Evolutionary conservation across 345 rosid species (phyloP), one percentile per base, ranked within the genome.

Genomic region (Hirschfeldia incana): DNA sequence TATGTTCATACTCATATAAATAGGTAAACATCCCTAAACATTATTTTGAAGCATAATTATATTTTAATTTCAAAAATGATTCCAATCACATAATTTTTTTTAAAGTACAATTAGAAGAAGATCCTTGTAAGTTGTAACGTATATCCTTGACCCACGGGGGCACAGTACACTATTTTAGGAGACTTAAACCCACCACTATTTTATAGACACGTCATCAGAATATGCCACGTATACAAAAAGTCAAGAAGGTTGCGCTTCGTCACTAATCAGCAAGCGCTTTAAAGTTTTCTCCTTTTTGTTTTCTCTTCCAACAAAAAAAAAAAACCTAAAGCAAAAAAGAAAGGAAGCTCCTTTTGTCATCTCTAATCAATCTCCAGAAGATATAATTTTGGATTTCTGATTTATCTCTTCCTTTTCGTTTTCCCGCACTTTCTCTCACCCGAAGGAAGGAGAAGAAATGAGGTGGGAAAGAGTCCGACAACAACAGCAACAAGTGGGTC

Each of bases 381-480:
- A 74, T 9, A 49, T 53, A 39, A 60, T 29, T 63, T 65, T 27
- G 73, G 79, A 9, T 17, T 67, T 63, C 29, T 9, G 76, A 70
- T 75, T 8, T 57, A 16, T 61, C 71, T 61, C 67, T 2, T 36
- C 42, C 42, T 4, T 74, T 60, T 44, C 77, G 72, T 70, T 85
- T 82, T 83, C 82, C 74, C 77, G 69, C 80, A 82, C 75, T 77
- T 76, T 83, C 84, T 74, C 85, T 68, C 49, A 29, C 32, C 21
- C 44, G 66, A 44, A 21, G 39, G 61, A 78, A 75, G 76, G 79
- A 67, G 26, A 80, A 51, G 13, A 73, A 86, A 91, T 92, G 97
- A 88, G 92, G 85, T 93, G 97, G 97, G 95, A 92, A 77, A 88
- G 85, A 82, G 83, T 88, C 84, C 85, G 79, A 70, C 79, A 72